Base-by-base conservation (phyloP, 768 basidiomycete genomes). In the Hydnum rufescens region DNA sequence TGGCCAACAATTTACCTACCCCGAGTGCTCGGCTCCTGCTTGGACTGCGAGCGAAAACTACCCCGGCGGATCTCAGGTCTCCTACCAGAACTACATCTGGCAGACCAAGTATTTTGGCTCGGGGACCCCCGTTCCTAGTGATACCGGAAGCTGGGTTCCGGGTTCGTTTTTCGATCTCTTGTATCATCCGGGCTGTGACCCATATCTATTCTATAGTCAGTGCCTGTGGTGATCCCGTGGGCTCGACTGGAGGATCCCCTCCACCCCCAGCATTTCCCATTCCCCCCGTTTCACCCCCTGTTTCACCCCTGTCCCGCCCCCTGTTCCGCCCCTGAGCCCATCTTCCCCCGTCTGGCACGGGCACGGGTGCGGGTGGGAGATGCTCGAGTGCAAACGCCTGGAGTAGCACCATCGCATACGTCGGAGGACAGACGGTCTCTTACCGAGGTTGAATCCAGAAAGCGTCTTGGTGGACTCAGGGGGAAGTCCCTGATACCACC, bases 1-100 rank as follows among this genome's bases (percentile, higher is more conserved):
- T 32, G 28, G 36, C 4, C n/a, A n/a, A n/a, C 30, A 26, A 2
- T 47, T 55, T 47, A 46, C 29, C 23, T 57, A 54, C 29, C 54
- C 34, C 19, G 32, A 19, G 18, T 51, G 50, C 32, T 42, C 28
- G 26, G 53, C 52, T 31, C 47, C 44, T 1, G 36, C 34, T 5
- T 51, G 34, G 28, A 32, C 30, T 19, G 23, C 56, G 3, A 46
- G n/a, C 4, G 19, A n/a, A 8, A 2, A 18, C 22, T 57, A 57
- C 39, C 19, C 39, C 26, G 50, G 32, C 18, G 54, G 56, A 8
- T 51, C 49, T 3, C 16, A 31, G 19, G 52, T 55, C n/a, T 13
- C 36, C 23, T 26, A 43, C 29, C 3, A 22, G 22, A 5, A 3
- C n/a, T 28, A 42, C 25, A 18, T 16, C 5, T 32, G 25, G 44